Percentiles rank a stretch among this genome's conserved stretches.
These are phyloP conservation scores for Phyllosticta ampelicida DNA, from an alignment of 2,329 filamentous ascomycete species.

Conservation along the genomic window DNA sequence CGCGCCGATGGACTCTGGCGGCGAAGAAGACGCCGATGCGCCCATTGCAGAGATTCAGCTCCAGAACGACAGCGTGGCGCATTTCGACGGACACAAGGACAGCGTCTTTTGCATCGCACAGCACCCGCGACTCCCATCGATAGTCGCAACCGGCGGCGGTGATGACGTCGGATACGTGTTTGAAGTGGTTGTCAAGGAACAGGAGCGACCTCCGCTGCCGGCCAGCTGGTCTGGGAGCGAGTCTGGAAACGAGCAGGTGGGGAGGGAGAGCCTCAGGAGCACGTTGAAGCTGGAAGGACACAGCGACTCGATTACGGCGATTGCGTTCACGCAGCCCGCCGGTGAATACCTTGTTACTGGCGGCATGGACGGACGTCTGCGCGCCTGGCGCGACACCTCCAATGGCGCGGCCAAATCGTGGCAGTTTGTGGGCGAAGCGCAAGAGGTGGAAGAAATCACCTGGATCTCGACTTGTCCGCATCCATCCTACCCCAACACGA, in stretches of 20 bases:
- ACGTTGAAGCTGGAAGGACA: slow-evolving; percentile 78
- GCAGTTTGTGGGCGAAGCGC: slow-evolving; percentile 62
- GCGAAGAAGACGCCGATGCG: slow-evolving; percentile 41
- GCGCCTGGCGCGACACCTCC: slow-evolving; percentile 51
- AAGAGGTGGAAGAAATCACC: slow-evolving; percentile 92
- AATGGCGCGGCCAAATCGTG: slow-evolving; percentile 33
- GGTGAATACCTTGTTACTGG: slow-evolving; percentile 81
- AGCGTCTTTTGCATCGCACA: slow-evolving; percentile 92
- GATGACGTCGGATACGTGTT: slow-evolving; percentile 82
- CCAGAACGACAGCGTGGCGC: slow-evolving; percentile 84
- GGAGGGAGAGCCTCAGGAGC: slow-evolving; percentile 49
- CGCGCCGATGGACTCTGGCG: slow-evolving; percentile 68
- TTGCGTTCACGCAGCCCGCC: slow-evolving; percentile 70
- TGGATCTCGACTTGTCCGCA: slow-evolving; percentile 74
- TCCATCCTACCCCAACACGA: slow-evolving; percentile 59
- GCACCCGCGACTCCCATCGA: slow-evolving; percentile 65
- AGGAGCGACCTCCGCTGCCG: slow-evolving; percentile 49
- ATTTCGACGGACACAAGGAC: slow-evolving; percentile 85
- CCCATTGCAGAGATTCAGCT: slow-evolving; percentile 58
- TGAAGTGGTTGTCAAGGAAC: slow-evolving; percentile 46
- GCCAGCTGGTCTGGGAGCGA: slow-evolving; percentile 53
- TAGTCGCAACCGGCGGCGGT: slow-evolving; percentile 80
- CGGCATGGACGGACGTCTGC: slow-evolving; percentile 74
- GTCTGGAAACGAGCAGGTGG: slow-evolving; percentile 41
- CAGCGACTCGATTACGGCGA: slow-evolving; percentile 78